Percentiles rank a stretch among this genome's conserved stretches.
phyloP scores from a whole-genome alignment of 495 filamentous ascomycete genomes.

The Haplographium delicatum region DNA sequence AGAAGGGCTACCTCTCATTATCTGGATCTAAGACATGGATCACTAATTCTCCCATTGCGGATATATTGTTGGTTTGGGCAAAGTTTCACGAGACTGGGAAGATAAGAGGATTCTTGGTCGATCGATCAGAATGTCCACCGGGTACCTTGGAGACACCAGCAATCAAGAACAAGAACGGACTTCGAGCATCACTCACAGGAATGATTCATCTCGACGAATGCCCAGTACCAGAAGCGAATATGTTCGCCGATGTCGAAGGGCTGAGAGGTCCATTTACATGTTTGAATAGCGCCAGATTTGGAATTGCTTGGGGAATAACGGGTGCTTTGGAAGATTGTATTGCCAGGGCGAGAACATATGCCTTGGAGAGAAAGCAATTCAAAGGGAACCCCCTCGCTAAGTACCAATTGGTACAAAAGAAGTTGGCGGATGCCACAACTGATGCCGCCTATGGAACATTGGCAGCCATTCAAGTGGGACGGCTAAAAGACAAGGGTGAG shows the following conservation, averaged over 20 bases:
- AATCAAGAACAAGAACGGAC: conserved; percentile 92
- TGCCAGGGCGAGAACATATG: conserved; percentile 71
- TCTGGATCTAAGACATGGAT: conserved; percentile 97
- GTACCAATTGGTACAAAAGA: conserved; percentile 98
- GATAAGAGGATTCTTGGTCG: conserved; percentile 90
- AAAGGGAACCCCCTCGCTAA: conserved; percentile 92
- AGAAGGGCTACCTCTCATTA: conserved; percentile 77
- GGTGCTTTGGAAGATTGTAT: conserved; percentile 93
- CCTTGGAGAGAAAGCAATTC: conserved; percentile 91
- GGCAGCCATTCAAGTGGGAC: conserved; percentile 82
- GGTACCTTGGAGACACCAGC: conserved; percentile 88
- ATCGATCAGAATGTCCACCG: conserved; percentile 72
- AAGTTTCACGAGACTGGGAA: conserved; percentile 86
- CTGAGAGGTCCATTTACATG: conserved; percentile 87
- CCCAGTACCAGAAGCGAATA: conserved; percentile 83
- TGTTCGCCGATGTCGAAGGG: conserved; percentile 90
- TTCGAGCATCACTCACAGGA: conserved; percentile 89
- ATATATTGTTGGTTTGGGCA: conserved; percentile 90
- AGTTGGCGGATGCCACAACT: conserved; percentile 85
- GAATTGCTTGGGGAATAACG: conserved; percentile 90
- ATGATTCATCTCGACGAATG: conserved; percentile 96
- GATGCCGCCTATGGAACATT: conserved; percentile 86
- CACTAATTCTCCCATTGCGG: conserved; percentile 92
- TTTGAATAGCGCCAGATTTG: conserved; percentile 85
- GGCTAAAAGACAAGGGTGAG: conserved; percentile 88